These are phyloP conservation scores for Dorcoceras hygrometricum DNA, from an alignment of 257 asterid genomes.

Conservation along the genomic window DNA sequence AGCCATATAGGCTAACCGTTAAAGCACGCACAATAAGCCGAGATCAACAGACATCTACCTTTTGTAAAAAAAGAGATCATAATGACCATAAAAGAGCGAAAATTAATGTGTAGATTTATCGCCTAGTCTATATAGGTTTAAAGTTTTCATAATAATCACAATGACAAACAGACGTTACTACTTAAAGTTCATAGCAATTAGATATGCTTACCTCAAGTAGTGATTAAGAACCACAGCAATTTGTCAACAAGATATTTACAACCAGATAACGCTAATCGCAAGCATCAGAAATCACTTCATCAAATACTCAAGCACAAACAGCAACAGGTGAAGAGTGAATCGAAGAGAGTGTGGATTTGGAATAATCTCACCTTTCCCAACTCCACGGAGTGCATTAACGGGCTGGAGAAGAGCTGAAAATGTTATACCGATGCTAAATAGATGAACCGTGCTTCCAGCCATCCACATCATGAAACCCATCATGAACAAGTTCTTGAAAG, in stretches of 20 bases:
- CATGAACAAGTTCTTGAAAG: slow-evolving; percentile 87
- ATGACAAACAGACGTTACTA: no score
- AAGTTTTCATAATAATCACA: no score
- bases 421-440: slow-evolving; percentile 94
- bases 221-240: slow-evolving; percentile 6
- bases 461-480: slow-evolving; percentile 99
- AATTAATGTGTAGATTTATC: no score
- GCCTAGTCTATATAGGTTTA: no score
- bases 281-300: slow-evolving; percentile 1
- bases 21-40: neutral
- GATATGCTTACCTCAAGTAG: neutral
- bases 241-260: neutral
- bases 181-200: neutral
- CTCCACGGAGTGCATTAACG: slow-evolving; percentile 87
- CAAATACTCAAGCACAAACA: slow-evolving; percentile 2
- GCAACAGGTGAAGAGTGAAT: neutral
- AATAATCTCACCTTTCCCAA: slow-evolving; percentile 70
- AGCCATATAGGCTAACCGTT: neutral
- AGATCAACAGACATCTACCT: neutral
- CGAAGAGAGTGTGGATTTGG: neutral
- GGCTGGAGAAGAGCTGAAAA: slow-evolving; percentile 97
- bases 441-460: slow-evolving; percentile 98
- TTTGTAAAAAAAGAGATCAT: no score
- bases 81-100: no score
- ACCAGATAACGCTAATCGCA: slow-evolving; percentile 7